Evolutionary conservation across 1,139 yeast species (phyloP), one percentile per base, ranked within the genome.

Genomic region (Candida tropicalis): DNA sequence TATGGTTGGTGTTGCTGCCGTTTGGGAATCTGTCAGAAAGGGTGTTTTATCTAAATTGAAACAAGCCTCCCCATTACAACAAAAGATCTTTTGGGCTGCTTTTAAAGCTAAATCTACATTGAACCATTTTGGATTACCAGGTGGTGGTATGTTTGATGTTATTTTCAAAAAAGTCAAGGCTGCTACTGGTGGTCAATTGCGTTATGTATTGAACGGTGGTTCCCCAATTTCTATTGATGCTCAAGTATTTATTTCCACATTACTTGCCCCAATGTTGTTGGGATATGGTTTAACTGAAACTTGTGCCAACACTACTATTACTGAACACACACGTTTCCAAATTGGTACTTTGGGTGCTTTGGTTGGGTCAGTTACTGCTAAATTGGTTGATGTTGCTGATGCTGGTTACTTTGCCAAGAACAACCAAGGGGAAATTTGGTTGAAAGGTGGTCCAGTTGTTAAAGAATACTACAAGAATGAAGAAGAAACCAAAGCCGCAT

Each of bases 1-100:
- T 54, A 88, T 93, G 97, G 97, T 90, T 52, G 99, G 97, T 63
- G 99, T 95, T 44, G 98, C 99, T 12, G 97, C 99, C 2, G 98
- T 93, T 43, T 95, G 97, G 97, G 99, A 93, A 73, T 79, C 86
- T 24, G 89, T 93, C 48, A 85, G 95, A 68, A 93, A 93, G 73
- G 99, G 99, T 45, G 87, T 93, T 47, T 55, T 88, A 51, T 79
- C 81, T 43, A 91, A 91, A 69, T 77, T 95, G 49, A 73, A 75
- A 52, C 79, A 81, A 56, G 77, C 77, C 58, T 87, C 97, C 11
- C 57, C 81, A 12, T 54, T 85, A 28, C 76, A 81, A 32, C 97
- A 90, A 68, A 87, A 80, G 64, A 57, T 93, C 36, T 95, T 93
- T 65, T 95, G 99, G 99, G 75, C 81, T 32, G 95, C 97, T 11